Percentiles rank a stretch among this genome's conserved stretches.
These are phyloP conservation scores for Agastache rugosa DNA, from an alignment of 257 asterid species.

Conservation along the genomic window DNA sequence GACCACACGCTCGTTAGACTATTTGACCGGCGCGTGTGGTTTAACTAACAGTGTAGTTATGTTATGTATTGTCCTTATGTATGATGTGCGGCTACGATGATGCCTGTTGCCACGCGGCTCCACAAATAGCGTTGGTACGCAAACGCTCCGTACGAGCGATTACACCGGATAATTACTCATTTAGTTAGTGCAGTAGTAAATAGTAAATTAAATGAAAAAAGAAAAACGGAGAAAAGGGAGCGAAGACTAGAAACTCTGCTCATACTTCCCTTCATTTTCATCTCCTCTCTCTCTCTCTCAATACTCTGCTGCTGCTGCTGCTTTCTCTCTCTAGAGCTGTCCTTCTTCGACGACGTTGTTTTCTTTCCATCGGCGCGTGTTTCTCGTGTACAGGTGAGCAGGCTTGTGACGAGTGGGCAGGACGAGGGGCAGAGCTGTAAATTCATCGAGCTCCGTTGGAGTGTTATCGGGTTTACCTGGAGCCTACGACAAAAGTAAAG, in stretches of 20 bases:
- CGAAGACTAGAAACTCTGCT: constrained; percentile 36
- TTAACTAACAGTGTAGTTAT: neutral
- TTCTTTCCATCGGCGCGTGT: constrained; percentile 7
- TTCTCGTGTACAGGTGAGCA: constrained; percentile 30
- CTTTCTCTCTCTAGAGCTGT: constrained; percentile 39
- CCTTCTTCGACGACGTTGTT: constrained; percentile 39
- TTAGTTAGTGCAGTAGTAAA: neutral
- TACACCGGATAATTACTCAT: neutral
- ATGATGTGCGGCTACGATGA: constrained; percentile 1
- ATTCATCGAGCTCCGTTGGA: constrained; percentile 26
- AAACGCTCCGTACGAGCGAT: neutral
- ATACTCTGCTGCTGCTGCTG: constrained; percentile 7
- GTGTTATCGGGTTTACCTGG: constrained; percentile 35
- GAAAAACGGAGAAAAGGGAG: neutral
- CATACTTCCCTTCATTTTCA: constrained; percentile 27
- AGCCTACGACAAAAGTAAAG: constrained; percentile 30
- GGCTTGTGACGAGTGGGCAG: too few relatives aligned
- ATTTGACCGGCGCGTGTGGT: neutral
- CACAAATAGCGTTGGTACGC: neutral
- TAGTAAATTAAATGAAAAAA: neutral
- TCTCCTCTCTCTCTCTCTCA: constrained; percentile 9
- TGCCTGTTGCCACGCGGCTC: neutral
- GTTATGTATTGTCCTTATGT: too few relatives aligned
- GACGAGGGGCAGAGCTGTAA: constrained; percentile 32
- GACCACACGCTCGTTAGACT: neutral